Conservation (phyloP, 352 stramenopile genomes). For the Pythium phragmitis region DNA sequence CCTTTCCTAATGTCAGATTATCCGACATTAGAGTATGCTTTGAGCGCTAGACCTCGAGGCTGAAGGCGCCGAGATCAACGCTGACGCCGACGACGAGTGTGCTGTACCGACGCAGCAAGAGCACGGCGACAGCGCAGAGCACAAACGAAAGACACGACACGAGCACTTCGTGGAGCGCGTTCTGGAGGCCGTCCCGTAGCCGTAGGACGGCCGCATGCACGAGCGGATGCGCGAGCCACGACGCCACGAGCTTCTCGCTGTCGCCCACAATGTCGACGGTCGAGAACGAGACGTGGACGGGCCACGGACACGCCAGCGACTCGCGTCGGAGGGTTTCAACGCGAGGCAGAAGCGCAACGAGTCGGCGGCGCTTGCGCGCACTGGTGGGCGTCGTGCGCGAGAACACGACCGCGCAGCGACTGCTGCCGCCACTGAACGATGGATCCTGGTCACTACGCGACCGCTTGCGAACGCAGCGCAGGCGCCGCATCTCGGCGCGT, state of each 20-base stretch:
- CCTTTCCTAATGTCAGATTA: too few species aligned
- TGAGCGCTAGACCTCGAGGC: slow-evolving; percentile 22
- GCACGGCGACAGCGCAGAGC: slow-evolving; percentile 23
- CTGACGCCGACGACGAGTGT: slow-evolving; percentile 29
- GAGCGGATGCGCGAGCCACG: slow-evolving; percentile 14
- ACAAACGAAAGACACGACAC: slow-evolving; percentile 29
- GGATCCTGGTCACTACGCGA: not conserved
- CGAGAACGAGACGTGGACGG: slow-evolving; percentile 9
- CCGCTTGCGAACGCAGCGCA: slow-evolving; percentile 3
- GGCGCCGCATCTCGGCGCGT: not conserved
- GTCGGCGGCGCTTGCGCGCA: slow-evolving; percentile 11
- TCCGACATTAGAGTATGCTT: too few species aligned
- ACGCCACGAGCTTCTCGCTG: slow-evolving; percentile 1
- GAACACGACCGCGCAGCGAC: not conserved
- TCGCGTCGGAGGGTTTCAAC: not conserved
- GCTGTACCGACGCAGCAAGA: slow-evolving; percentile 28
- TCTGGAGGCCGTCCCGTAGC: slow-evolving; percentile 16
- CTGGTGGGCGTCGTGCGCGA: not conserved
- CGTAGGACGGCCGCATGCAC: not conserved
- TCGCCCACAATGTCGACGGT: slow-evolving; percentile 1
- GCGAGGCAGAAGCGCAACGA: not conserved
- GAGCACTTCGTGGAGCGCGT: slow-evolving; percentile 27
- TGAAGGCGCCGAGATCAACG: slow-evolving; percentile 31
- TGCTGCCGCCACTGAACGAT: not conserved
- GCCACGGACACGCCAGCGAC: slow-evolving; percentile 16